A percentile compares a stretch with the other conserved stretches of the same genome.
These are phyloP conservation scores for Stephania yunnanensis DNA, from an alignment of 164 flowering plant genomes.

Conservation along the genomic window DNA sequence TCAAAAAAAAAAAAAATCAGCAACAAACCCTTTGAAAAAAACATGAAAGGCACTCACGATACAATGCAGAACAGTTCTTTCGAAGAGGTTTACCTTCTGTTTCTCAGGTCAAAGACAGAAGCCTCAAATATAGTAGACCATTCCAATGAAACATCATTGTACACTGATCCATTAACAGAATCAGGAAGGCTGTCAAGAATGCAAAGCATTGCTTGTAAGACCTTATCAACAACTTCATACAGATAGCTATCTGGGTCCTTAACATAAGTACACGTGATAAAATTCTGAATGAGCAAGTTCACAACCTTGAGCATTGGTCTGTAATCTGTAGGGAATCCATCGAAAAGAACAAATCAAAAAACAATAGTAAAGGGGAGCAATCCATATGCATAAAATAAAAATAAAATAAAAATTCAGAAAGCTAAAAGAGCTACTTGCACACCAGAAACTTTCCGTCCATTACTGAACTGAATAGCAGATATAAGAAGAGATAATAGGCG, in stretches of 20 bases:
- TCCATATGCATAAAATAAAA: not conserved
- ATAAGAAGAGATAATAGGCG: constrained; percentile 52
- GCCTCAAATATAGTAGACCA: constrained; percentile 71
- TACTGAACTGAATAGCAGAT: constrained; percentile 33
- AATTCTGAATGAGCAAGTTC: constrained; percentile 32
- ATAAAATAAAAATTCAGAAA: not conserved
- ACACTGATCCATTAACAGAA: constrained; percentile 22
- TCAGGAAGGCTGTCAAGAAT: constrained; percentile 49
- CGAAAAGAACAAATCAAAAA: not conserved
- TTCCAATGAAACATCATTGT: constrained; percentile 32
- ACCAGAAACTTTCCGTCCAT: constrained; percentile 45
- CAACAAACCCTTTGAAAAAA: not conserved
- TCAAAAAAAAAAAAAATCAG: not conserved
- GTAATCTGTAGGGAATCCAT: constrained; percentile 37
- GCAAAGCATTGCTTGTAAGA: constrained; percentile 53
- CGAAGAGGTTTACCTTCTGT: constrained; percentile 40
- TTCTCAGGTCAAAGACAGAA: constrained; percentile 51
- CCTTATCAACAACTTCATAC: constrained; percentile 35
- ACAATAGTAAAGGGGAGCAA: no score
- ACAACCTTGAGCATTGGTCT: constrained; percentile 34
- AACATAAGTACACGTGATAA: constrained; percentile 16
- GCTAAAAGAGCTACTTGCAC: constrained; percentile 17
- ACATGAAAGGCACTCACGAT: not conserved
- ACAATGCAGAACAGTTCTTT: constrained; percentile 4
- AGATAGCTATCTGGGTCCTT: constrained; percentile 21